Evolutionary conservation across 768 basidiomycete species (phyloP).

Genomic region (Dendrothele bispora): DNA sequence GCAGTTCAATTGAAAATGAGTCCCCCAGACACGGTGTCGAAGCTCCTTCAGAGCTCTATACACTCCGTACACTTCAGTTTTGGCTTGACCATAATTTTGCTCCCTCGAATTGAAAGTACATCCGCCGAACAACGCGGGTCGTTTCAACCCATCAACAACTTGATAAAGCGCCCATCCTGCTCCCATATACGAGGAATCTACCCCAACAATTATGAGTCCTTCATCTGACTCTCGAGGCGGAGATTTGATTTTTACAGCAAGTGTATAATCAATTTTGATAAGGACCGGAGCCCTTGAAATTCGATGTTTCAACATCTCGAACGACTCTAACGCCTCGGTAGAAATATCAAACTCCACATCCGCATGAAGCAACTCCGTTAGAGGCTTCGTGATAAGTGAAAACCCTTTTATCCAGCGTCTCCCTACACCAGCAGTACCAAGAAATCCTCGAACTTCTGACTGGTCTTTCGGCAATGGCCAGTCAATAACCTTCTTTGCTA

Average conservation of each 20-base stretch:
- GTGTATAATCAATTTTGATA: slow-evolving; percentile 29
- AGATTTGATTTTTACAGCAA: background rate
- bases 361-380: too few relatives aligned
- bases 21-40: slow-evolving; percentile 25
- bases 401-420: slow-evolving; percentile 22
- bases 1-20: too few relatives aligned
- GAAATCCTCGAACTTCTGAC: slow-evolving; percentile 24
- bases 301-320: slow-evolving; percentile 21
- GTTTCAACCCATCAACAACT: slow-evolving; percentile 14
- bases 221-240: slow-evolving; percentile 13
- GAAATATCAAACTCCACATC: too few relatives aligned
- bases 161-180: slow-evolving; percentile 37
- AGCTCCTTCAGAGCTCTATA: slow-evolving; percentile 29
- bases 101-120: slow-evolving; percentile 32
- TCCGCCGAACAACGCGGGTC: slow-evolving; percentile 27
- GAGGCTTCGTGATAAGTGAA: too few relatives aligned
- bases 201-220: slow-evolving; percentile 27
- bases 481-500: too few relatives aligned
- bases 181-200: slow-evolving; percentile 30
- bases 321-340: slow-evolving; percentile 17
- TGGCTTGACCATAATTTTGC: too few relatives aligned
- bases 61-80: slow-evolving; percentile 36
- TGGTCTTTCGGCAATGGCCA: too few relatives aligned
- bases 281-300: slow-evolving; percentile 25
- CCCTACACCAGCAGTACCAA: slow-evolving; percentile 19